These are phyloP conservation scores for Ophiostoma triangulosporum DNA, from an alignment of 2,329 filamentous ascomycete genomes.

Conservation along the genomic window DNA sequence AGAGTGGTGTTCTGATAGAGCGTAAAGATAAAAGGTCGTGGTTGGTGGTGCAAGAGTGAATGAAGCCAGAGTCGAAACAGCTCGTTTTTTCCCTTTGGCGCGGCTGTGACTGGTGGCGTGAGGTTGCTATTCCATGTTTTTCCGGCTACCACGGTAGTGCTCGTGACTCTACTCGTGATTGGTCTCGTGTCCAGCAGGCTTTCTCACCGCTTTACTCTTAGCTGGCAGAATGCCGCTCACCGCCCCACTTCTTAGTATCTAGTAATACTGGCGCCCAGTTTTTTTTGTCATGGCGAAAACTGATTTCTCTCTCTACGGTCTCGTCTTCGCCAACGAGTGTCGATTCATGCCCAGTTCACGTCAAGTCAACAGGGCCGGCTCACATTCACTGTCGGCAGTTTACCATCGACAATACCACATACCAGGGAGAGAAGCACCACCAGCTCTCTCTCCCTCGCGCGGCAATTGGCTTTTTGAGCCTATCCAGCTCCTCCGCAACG, in stretches of 20 bases:
- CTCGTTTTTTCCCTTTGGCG: conserved; percentile 10
- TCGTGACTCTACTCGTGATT: not conserved
- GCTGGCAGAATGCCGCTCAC: conserved; percentile 6
- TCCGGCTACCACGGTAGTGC: conserved; percentile 3
- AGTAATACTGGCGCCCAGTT: conserved; percentile 1
- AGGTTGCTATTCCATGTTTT: conserved; percentile 13
- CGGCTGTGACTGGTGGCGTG: conserved; percentile 14
- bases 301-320: not conserved
- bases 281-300: conserved; percentile 1
- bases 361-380: not conserved
- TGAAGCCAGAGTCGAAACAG: conserved; percentile 4
- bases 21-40: not conserved
- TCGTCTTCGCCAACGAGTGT: not conserved
- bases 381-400: not conserved
- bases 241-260: conserved; percentile 1
- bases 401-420: not conserved
- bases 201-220: conserved; percentile 2
- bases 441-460: not conserved
- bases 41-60: conserved; percentile 1
- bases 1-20: conserved; percentile 5
- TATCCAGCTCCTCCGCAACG: not conserved
- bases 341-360: conserved; percentile 1
- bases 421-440: not conserved
- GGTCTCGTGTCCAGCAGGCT: too few relatives aligned
- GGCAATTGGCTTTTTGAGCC: not conserved